Conservation (phyloP, 768 basidiomycete species). For the Leucogyrophana mollusca region DNA sequence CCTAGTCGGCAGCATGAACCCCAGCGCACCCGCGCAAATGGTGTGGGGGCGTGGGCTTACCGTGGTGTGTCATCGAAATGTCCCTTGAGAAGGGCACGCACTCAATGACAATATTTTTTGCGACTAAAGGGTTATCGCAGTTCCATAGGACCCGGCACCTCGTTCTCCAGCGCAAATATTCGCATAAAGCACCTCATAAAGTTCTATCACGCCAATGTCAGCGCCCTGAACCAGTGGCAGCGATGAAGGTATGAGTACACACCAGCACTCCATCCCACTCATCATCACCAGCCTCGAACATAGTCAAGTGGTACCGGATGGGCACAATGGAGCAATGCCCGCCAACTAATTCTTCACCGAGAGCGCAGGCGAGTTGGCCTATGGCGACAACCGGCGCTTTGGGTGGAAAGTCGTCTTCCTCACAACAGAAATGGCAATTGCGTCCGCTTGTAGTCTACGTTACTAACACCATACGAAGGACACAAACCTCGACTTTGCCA, state of each 20-base stretch:
- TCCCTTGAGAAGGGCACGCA: constrained; percentile 91
- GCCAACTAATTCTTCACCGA: constrained; percentile 81
- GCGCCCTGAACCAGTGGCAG: neutral
- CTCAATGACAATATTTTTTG: constrained; percentile 92
- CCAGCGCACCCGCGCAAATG: constrained; percentile 2
- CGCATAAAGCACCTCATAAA: constrained; percentile 93
- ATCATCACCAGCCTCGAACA: constrained; percentile 94
- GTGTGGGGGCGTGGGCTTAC: constrained; percentile 36
- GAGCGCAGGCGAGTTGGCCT: constrained; percentile 92
- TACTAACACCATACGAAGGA: neutral
- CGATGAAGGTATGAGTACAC: constrained; percentile 24
- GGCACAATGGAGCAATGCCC: constrained; percentile 97
- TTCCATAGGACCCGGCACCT: constrained; percentile 94
- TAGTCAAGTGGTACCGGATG: constrained; percentile 88
- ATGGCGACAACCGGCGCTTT: constrained; percentile 87
- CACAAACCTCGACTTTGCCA: constrained; percentile 75
- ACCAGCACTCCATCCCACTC: constrained; percentile 97
- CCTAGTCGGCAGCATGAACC: constrained; percentile 42
- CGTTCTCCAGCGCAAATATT: constrained; percentile 91
- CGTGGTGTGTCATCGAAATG: constrained; percentile 83
- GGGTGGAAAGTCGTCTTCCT: constrained; percentile 89
- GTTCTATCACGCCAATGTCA: constrained; percentile 39
- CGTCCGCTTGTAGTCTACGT: constrained; percentile 87
- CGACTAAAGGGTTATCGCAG: constrained; percentile 79
- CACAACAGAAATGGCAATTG: constrained; percentile 90